Evolutionary conservation across 768 basidiomycete species (phyloP).

Genomic region (Panaeolus papilionaceus): DNA sequence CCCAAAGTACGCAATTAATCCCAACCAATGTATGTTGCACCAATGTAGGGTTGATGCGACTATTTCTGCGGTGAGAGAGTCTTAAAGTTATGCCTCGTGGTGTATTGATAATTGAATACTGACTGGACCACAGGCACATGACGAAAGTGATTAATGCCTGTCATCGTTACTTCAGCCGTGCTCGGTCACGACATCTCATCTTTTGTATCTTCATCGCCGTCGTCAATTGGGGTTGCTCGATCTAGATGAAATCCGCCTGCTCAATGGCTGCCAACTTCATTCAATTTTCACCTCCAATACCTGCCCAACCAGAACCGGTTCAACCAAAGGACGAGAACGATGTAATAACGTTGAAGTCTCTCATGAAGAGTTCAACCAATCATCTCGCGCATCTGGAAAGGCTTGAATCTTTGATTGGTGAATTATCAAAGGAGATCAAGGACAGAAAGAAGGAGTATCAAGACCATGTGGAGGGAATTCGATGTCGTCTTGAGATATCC

Average conservation of each 20-base stretch:
- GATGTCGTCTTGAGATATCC: background rate
- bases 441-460: background rate
- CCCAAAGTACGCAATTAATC: background rate
- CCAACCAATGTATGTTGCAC: background rate
- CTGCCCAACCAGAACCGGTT: background rate
- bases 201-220: background rate
- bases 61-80: background rate
- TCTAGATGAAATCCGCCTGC: background rate
- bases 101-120: background rate
- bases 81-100: background rate
- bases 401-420: background rate
- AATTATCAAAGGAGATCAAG: background rate
- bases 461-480: background rate
- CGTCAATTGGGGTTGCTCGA: background rate
- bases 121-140: background rate
- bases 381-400: background rate
- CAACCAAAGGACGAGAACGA: background rate
- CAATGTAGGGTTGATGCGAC: background rate
- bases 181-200: background rate
- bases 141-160: background rate
- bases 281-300: background rate
- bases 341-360: background rate
- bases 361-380: background rate
- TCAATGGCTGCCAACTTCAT: background rate
- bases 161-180: background rate